Evolutionary conservation across 345 rosid genomes (phyloP).

Genomic region (Dovyalis caffra): DNA sequence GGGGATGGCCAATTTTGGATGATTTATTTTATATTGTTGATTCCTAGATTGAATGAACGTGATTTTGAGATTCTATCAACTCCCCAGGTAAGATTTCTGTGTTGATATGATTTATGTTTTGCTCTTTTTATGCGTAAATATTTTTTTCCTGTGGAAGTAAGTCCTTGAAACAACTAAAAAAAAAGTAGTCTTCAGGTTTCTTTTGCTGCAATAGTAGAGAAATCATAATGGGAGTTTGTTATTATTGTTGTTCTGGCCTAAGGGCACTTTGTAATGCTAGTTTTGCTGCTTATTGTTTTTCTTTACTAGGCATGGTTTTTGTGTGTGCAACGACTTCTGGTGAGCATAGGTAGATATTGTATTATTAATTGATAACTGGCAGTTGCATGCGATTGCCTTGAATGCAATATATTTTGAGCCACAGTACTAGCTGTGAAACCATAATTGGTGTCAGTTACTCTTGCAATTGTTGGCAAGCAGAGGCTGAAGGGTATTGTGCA

Average conservation of each 20-base stretch:
- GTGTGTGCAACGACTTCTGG: background rate
- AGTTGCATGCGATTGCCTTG: no score
- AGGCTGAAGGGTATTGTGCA: background rate
- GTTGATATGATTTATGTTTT: background rate
- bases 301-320: background rate
- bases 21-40: constrained; percentile 66
- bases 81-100: constrained; percentile 42
- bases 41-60: constrained; percentile 57
- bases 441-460: background rate
- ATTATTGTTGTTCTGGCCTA: background rate
- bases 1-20: constrained; percentile 61
- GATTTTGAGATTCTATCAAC: constrained; percentile 63
- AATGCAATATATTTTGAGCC: background rate
- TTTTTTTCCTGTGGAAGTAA: background rate
- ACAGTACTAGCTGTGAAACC: background rate
- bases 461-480: background rate
- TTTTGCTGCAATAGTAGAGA: background rate
- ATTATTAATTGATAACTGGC: background rate
- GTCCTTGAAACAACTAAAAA: background rate
- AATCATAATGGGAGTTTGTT: background rate
- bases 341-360: background rate
- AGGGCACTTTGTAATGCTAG: background rate
- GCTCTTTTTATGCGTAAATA: background rate
- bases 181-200: background rate
- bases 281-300: background rate